Evolutionary conservation across 2,329 filamentous ascomycete species (phyloP).

Genomic region (Cytospora chrysosperma): DNA sequence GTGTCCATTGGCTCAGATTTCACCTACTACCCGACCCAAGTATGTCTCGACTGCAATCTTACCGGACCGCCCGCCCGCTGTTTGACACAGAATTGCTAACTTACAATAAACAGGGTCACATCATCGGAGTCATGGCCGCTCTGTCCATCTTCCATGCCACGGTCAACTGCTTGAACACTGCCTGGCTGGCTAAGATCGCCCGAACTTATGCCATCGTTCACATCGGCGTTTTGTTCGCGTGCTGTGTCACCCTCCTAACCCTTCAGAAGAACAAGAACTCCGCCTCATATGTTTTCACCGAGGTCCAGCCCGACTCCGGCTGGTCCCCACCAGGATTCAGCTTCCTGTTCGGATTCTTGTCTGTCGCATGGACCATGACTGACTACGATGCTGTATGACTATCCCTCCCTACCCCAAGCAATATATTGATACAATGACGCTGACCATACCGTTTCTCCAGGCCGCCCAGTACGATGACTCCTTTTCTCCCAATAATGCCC

Average conservation of each 20-base stretch:
- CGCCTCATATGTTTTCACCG: constrained; percentile 53
- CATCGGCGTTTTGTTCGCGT: constrained; percentile 47
- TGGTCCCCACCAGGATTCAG: constrained; percentile 53
- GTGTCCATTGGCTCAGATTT: constrained; percentile 48
- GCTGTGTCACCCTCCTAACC: constrained; percentile 48
- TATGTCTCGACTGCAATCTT: not conserved
- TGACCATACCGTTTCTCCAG: constrained; percentile 10
- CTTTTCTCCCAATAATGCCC: not conserved
- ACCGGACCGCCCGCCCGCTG: no score
- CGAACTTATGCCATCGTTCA: constrained; percentile 56
- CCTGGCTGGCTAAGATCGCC: constrained; percentile 57
- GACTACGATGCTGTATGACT: constrained; percentile 23
- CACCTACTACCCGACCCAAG: constrained; percentile 41
- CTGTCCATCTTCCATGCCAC: constrained; percentile 48
- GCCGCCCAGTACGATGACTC: not conserved
- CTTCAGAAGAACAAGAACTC: constrained; percentile 49
- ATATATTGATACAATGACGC: constrained; percentile 37
- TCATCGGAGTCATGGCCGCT: constrained; percentile 53
- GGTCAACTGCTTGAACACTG: constrained; percentile 53
- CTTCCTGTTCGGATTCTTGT: constrained; percentile 55
- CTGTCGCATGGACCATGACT: constrained; percentile 49
- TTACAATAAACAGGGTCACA: constrained; percentile 34
- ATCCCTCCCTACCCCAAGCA: not conserved
- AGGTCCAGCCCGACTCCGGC: constrained; percentile 47
- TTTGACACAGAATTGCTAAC: not conserved